Evolutionary conservation across 2,329 filamentous ascomycete genomes (phyloP).

Genomic region (Pyricularia grisea): DNA sequence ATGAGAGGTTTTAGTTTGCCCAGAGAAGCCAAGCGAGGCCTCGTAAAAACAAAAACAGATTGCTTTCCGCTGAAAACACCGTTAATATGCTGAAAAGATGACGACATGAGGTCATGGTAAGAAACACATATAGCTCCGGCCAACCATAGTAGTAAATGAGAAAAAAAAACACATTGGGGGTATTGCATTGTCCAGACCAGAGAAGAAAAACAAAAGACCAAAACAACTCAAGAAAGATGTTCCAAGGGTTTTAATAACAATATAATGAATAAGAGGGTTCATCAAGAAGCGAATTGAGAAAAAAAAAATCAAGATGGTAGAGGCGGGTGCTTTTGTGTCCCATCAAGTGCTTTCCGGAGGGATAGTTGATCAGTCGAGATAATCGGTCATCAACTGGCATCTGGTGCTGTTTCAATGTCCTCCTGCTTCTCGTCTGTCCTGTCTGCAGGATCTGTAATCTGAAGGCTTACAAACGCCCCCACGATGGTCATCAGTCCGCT

Average conservation of each 20-base stretch:
- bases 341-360: not conserved
- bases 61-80: not conserved
- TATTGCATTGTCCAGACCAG: not conserved
- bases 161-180: not conserved
- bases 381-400: not conserved
- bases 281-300: not conserved
- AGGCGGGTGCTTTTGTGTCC: not conserved
- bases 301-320: not conserved
- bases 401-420: conserved; percentile 25
- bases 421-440: conserved; percentile 28
- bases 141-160: not conserved
- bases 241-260: not conserved
- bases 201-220: not conserved
- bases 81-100: not conserved
- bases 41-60: not conserved
- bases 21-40: not conserved
- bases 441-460: conserved; percentile 57
- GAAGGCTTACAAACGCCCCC: conserved; percentile 66
- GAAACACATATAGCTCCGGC: not conserved
- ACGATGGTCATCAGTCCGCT: conserved; percentile 66
- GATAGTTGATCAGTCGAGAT: not conserved
- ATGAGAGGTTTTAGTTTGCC: not conserved
- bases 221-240: not conserved
- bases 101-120: not conserved
- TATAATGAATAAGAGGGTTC: not conserved